A percentile compares a stretch with the other conserved stretches of the same genome.
phyloP scores from a whole-genome alignment of 495 filamentous ascomycete species.

The Durotheca rogersii region DNA sequence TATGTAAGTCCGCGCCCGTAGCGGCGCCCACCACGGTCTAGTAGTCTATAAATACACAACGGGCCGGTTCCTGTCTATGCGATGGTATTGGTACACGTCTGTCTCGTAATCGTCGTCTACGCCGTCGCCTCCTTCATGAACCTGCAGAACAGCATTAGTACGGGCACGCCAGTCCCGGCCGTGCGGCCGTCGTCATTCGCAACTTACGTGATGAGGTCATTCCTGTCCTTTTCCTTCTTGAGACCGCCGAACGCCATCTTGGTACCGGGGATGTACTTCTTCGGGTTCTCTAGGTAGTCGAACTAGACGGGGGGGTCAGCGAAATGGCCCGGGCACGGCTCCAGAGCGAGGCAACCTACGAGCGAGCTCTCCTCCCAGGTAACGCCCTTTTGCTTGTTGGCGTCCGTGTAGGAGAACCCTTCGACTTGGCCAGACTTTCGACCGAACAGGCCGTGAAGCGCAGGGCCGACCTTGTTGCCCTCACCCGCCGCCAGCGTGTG shows the following conservation, averaged over 20 bases:
- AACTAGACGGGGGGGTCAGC: slow-evolving; percentile 46
- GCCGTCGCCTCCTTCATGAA: slow-evolving; percentile 65
- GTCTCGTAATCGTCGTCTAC: slow-evolving; percentile 48
- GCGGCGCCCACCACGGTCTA: slow-evolving; percentile 34
- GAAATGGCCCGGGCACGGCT: not conserved
- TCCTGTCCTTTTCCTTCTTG: slow-evolving; percentile 99
- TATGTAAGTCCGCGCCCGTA: slow-evolving; percentile 29
- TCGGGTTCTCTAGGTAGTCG: slow-evolving; percentile 59
- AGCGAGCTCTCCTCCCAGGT: slow-evolving; percentile 84
- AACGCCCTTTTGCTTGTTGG: slow-evolving; percentile 96
- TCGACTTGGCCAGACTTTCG: slow-evolving; percentile 89
- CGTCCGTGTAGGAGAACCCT: slow-evolving; percentile 97
- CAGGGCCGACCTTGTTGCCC: slow-evolving; percentile 96
- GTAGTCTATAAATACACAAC: slow-evolving; percentile 38
- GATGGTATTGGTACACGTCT: slow-evolving; percentile 40
- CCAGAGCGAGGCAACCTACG: slow-evolving; percentile 53
- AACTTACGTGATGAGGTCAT: slow-evolving; percentile 96
- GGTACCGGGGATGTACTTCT: slow-evolving; percentile 87
- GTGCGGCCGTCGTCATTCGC: not conserved
- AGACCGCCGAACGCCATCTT: slow-evolving; percentile 99
- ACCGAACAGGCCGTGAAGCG: slow-evolving; percentile 95
- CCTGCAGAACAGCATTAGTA: slow-evolving; percentile 39
- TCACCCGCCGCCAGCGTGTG: slow-evolving; percentile 86
- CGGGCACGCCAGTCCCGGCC: not conserved
- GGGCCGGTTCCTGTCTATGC: slow-evolving; percentile 39